phyloP scores from a whole-genome alignment of 352 stramenopile species.

The Globisporangium nagaii region DNA sequence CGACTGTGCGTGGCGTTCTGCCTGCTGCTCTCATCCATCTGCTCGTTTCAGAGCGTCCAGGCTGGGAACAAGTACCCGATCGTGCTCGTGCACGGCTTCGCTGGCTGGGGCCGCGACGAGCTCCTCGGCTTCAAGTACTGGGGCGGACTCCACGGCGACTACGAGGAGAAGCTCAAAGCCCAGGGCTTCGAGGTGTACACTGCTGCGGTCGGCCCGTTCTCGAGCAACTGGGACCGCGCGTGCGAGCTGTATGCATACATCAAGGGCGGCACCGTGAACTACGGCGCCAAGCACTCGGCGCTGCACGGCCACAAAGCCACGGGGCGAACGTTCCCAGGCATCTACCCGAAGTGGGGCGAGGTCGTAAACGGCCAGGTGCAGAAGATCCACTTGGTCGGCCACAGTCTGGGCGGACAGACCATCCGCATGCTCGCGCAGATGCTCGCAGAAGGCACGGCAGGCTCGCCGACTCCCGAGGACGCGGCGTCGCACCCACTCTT shows the following conservation, averaged over 20 bases:
- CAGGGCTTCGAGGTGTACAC: slow-evolving; percentile 11
- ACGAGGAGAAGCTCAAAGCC: slow-evolving; percentile 2
- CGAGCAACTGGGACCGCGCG: slow-evolving; percentile 13
- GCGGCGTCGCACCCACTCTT: slow-evolving; percentile 17
- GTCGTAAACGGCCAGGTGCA: slow-evolving; percentile 28
- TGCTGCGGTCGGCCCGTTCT: slow-evolving; percentile 12
- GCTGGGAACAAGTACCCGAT: slow-evolving; percentile 10
- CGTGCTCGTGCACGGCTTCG: slow-evolving; percentile 16
- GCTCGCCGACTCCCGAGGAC: slow-evolving; percentile 19
- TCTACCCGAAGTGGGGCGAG: slow-evolving; percentile 35
- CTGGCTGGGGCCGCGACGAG: slow-evolving; percentile 8
- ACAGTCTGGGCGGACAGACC: slow-evolving; percentile 41
- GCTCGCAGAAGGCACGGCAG: slow-evolving; percentile 24
- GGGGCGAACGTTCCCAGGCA: slow-evolving; percentile 21
- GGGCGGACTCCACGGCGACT: slow-evolving; percentile 8
- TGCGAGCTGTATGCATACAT: slow-evolving; percentile 42
- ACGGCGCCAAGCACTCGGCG: slow-evolving; percentile 27
- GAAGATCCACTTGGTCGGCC: slow-evolving; percentile 35
- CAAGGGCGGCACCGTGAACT: slow-evolving; percentile 36
- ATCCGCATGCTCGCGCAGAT: slow-evolving; percentile 35
- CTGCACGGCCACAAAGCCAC: slow-evolving; percentile 21
- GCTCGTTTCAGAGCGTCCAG: not conserved
- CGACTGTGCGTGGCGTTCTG: not conserved
- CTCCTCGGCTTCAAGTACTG: slow-evolving; percentile 13
- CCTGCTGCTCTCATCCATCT: not conserved